Conservation (phyloP, 2,329 filamentous ascomycete genomes). For the Exutisphaerella laricina region DNA sequence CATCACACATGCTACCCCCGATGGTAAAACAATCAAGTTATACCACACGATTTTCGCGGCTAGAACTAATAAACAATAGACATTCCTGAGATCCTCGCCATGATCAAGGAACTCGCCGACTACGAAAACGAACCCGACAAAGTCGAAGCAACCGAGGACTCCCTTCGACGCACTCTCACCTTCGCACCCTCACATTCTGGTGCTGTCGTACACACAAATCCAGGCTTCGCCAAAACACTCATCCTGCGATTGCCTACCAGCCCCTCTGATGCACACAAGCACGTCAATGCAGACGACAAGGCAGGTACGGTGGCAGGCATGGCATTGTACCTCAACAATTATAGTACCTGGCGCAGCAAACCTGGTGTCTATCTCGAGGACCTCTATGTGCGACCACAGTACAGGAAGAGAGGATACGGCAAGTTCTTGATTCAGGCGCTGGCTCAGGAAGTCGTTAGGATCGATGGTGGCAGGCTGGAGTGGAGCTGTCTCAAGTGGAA, state of each 20-base stretch:
- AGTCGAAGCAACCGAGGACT: slow-evolving; percentile 73
- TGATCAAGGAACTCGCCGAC: slow-evolving; percentile 79
- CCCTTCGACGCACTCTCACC: slow-evolving; percentile 68
- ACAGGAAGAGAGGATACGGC: slow-evolving; percentile 74
- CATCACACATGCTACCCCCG: slow-evolving; percentile 55
- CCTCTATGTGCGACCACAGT: slow-evolving; percentile 68
- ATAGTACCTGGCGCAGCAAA: slow-evolving; percentile 83
- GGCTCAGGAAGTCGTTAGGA: slow-evolving; percentile 70
- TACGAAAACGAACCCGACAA: slow-evolving; percentile 73
- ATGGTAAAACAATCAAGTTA: slow-evolving; percentile 42
- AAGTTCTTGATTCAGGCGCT: slow-evolving; percentile 67
- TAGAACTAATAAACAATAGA: too few species aligned
- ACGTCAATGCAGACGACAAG: slow-evolving; percentile 23
- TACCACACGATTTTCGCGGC: too few species aligned
- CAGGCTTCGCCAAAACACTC: slow-evolving; percentile 69
- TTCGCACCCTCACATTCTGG: slow-evolving; percentile 53
- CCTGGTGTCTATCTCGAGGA: slow-evolving; percentile 93
- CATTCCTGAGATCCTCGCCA: slow-evolving; percentile 68
- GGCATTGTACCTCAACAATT: slow-evolving; percentile 93
- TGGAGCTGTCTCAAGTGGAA: slow-evolving; percentile 96
- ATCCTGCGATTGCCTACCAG: slow-evolving; percentile 45
- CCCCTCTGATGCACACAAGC: slow-evolving; percentile 37
- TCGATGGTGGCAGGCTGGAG: slow-evolving; percentile 71
- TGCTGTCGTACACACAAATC: slow-evolving; percentile 35
- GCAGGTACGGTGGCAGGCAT: slow-evolving; percentile 58